A percentile compares a stretch with the other conserved stretches of the same genome.
These are phyloP conservation scores for Thelonectria blattea DNA, from an alignment of 2,329 filamentous ascomycete genomes.

Conservation along the genomic window DNA sequence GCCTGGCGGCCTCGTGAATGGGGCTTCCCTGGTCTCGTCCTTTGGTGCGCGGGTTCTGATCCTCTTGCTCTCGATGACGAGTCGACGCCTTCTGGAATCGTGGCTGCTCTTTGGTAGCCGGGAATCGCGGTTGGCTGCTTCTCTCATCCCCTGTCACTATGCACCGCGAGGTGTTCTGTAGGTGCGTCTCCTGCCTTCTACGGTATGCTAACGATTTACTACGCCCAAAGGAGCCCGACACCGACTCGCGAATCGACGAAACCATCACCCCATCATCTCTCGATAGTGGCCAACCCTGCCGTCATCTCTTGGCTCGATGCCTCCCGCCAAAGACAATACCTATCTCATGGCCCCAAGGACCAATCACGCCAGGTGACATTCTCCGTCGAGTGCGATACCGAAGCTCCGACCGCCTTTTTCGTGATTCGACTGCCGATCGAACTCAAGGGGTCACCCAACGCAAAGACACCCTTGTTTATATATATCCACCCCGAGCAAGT, in stretches of 20 bases:
- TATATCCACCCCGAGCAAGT: background rate
- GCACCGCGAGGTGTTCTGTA: background rate
- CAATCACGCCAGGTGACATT: background rate
- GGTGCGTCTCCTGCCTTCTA: background rate
- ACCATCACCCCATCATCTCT: background rate
- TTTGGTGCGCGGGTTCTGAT: slow-evolving; percentile 1
- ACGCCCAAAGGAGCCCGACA: background rate
- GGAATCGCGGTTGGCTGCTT: background rate
- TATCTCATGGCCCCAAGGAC: background rate
- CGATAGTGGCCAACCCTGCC: background rate
- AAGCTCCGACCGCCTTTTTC: background rate
- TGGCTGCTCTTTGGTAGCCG: background rate
- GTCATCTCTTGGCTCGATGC: slow-evolving; percentile 1
- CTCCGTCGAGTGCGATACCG: background rate
- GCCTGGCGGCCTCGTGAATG: background rate
- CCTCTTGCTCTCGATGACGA: background rate
- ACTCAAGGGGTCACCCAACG: background rate
- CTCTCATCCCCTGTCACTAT: background rate
- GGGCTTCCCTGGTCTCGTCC: background rate
- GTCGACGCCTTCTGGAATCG: background rate
- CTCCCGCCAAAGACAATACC: background rate
- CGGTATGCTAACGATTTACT: background rate
- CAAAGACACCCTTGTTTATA: background rate
- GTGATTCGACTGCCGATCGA: background rate
- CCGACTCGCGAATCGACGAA: background rate